These are phyloP conservation scores for Globisporangium echinulatum DNA, from an alignment of 352 stramenopile genomes.

Conservation along the genomic window DNA sequence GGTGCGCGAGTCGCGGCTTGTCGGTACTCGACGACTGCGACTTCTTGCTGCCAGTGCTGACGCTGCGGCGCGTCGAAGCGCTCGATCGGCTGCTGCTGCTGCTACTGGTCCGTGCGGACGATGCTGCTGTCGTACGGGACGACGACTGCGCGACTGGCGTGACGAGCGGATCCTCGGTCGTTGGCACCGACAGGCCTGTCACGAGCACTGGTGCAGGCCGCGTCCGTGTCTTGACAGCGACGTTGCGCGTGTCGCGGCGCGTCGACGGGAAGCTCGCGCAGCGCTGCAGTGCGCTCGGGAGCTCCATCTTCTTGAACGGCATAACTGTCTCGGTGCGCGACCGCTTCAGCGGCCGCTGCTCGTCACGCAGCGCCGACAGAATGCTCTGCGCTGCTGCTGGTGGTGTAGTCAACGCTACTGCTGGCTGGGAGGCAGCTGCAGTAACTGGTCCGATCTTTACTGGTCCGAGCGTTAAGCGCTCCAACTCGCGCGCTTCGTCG, in stretches of 20 bases:
- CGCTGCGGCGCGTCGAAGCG: conserved; percentile 3
- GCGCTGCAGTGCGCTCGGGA: conserved; percentile 9
- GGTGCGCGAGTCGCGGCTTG: conserved; percentile 9
- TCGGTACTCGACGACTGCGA: neutral
- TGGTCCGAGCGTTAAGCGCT: conserved; percentile 8
- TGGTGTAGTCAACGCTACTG: conserved; percentile 1
- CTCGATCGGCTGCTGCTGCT: neutral
- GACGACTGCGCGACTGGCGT: neutral
- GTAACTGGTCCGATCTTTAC: conserved; percentile 2
- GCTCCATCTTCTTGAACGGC: conserved; percentile 43
- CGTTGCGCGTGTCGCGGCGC: neutral
- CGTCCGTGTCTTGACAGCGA: too few relatives aligned
- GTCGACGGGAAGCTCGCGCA: conserved; percentile 14
- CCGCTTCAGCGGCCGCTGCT: conserved; percentile 40
- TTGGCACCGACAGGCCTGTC: too few relatives aligned
- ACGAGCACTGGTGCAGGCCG: too few relatives aligned
- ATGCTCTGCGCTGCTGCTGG: conserved; percentile 31
- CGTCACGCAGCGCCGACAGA: conserved; percentile 54
- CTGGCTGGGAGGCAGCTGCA: neutral
- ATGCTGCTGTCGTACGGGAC: neutral
- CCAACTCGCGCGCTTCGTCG: conserved; percentile 22
- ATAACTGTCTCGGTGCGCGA: conserved; percentile 20
- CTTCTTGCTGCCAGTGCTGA: neutral
- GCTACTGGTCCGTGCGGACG: neutral
- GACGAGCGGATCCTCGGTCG: too few relatives aligned